Evolutionary conservation across 2,329 filamentous ascomycete genomes (phyloP), one percentile per base, ranked within the genome.

Genomic region (Rasamsonia emersonii): DNA sequence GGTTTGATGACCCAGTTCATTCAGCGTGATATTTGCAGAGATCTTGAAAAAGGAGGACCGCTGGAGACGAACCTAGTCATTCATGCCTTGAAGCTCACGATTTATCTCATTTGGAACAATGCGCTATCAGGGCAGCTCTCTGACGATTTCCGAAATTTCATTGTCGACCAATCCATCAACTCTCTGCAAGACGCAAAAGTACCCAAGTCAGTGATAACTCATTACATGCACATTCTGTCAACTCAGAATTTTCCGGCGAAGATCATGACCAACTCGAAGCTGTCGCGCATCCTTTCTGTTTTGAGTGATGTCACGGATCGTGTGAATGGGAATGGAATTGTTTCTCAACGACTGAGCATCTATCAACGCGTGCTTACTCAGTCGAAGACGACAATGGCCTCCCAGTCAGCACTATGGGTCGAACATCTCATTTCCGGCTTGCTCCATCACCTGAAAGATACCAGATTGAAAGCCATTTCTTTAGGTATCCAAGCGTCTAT

Each of bases 371-470:
- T 98, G 2, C 59, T 94, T 15, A 73, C 74, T 37, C 83, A 93
- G 57, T 74, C 77, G 4, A 79, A 73, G 30, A 59, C 67, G 11
- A 64, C 76, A 14, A 93, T 98, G 79, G 61, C 78, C 10, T 62
- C 70, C 15, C 77, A 86, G 24, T 65, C 72, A 34, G 67, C 73
- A 3, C 71, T 84, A 37, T 98, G 91, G 89, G 67, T 95, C 29
- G 71, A 81, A 31, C 81, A 93, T 53, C 64, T 94, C 13, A 77
- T 96, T 41, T 77, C 77, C 13, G 85, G 86, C 30, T 79, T 95
- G 69, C 69, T 93, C 23, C 86, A 85, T 55, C 76, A 65, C 18
- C 65, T 86, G 29, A 81, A 79, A 46, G 86, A 94, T 24, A 81
- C 89, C 27, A 75, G 85, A 28, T 65, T 67, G 4, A 74, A 79